Evolutionary conservation across 1,284 basidiomycete species (phyloP).

Genomic region (Ustilago sp.): DNA sequence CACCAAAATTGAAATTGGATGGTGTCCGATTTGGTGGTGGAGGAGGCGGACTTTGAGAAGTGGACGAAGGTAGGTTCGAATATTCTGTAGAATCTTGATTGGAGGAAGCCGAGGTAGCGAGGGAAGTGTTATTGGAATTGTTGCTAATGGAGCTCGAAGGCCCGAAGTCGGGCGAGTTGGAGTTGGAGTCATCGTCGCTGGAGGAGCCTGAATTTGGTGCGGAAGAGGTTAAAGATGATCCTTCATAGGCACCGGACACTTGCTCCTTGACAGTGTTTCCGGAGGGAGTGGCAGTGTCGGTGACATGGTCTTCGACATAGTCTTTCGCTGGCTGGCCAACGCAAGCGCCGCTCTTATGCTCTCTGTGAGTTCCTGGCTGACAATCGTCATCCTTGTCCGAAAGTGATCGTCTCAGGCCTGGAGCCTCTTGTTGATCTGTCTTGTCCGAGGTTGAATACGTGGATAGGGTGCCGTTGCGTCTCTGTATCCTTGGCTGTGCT

Average conservation of each 20-base stretch:
- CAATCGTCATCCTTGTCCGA: not conserved
- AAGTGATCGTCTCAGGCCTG: not conserved
- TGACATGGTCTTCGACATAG: not conserved
- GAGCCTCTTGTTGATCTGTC: not conserved
- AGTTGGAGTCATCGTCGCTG: not conserved
- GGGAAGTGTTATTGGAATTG: not conserved
- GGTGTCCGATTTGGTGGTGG: not conserved
- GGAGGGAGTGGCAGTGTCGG: not conserved
- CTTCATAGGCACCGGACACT: not conserved
- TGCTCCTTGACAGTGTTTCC: not conserved
- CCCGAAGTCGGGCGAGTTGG: not conserved
- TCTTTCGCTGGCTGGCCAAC: not conserved
- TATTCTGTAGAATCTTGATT: not conserved
- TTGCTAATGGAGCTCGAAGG: not conserved
- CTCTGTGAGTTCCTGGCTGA: not conserved
- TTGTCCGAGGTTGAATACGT: not conserved
- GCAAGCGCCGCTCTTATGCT: not conserved
- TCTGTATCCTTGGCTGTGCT: not conserved
- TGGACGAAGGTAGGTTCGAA: conserved; percentile 1
- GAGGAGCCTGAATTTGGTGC: not conserved
- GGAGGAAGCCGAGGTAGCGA: not conserved
- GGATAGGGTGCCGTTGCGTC: not conserved
- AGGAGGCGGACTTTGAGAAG: not conserved
- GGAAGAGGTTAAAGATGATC: not conserved
- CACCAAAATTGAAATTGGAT: conserved; percentile 8